Conservation (phyloP, 345 rosid species). For the Pistacia atlantica region DNA sequence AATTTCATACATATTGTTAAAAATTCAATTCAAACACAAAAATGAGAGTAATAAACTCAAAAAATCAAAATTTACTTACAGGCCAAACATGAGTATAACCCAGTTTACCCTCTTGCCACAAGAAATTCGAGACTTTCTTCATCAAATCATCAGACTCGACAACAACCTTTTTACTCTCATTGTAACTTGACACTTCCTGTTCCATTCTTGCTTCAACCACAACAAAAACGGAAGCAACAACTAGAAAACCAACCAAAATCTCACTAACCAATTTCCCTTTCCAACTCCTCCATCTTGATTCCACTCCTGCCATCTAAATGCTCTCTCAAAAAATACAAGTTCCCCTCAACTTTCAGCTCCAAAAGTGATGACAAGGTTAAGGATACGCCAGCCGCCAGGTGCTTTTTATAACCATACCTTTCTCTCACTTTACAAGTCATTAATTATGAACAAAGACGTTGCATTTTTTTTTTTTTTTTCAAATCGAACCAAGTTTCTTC, state of each 20-base stretch:
- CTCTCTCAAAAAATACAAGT: not conserved
- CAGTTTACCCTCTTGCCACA: slow-evolving; percentile 7
- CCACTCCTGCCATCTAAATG: not conserved
- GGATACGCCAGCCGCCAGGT: too few species aligned
- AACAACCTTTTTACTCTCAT: slow-evolving; percentile 8
- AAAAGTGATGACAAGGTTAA: too few species aligned
- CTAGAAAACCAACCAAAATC: slow-evolving; percentile 20
- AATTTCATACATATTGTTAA: not conserved
- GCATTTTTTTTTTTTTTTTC: too few species aligned
- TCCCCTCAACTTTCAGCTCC: too few species aligned
- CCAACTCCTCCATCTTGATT: slow-evolving; percentile 9
- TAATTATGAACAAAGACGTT: too few species aligned
- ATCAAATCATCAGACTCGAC: not conserved
- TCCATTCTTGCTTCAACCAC: slow-evolving; percentile 22
- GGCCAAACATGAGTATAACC: slow-evolving; percentile 40
- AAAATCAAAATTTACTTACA: slow-evolving; percentile 16
- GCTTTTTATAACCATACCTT: too few species aligned
- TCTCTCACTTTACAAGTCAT: too few species aligned
- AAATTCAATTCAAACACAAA: not conserved
- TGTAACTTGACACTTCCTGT: slow-evolving; percentile 8
- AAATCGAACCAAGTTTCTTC: too few species aligned
- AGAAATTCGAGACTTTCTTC: slow-evolving; percentile 14
- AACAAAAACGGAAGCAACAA: slow-evolving; percentile 15
- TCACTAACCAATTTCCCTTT: slow-evolving; percentile 9
- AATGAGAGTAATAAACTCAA: not conserved